A percentile compares a stretch with the other conserved stretches of the same genome.
Conservation (phyloP, 2,329 filamentous ascomycete genomes). For the Sclerotinia trifoliorum region DNA sequence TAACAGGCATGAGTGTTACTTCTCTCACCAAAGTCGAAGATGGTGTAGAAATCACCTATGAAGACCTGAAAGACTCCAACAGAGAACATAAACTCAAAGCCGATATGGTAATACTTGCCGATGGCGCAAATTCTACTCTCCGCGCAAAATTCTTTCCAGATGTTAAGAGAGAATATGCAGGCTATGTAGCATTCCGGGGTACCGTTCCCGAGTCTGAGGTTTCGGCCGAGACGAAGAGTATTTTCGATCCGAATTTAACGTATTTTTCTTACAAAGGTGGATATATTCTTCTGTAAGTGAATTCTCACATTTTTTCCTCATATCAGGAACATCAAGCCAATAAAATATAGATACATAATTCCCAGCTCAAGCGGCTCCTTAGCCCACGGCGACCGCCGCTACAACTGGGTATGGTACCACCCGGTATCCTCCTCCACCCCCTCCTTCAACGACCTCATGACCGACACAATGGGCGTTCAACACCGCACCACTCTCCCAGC, state of each 20-base stretch:
- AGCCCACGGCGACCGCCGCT: conserved; percentile 43
- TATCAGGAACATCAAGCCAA: neutral
- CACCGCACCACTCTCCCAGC: conserved; percentile 33
- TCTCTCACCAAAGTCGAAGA: neutral
- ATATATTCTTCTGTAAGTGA: conserved; percentile 42
- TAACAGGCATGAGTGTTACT: neutral
- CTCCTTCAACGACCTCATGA: conserved; percentile 38
- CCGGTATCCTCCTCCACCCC: conserved; percentile 34
- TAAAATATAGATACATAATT: conserved; percentile 42
- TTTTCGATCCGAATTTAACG: conserved; percentile 43
- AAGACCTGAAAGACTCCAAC: neutral
- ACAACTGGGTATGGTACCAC: conserved; percentile 50
- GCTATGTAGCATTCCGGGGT: conserved; percentile 41
- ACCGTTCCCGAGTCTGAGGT: conserved; percentile 44
- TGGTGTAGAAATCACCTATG: conserved; percentile 12
- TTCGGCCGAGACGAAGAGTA: conserved; percentile 39
- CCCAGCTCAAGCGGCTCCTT: conserved; percentile 44
- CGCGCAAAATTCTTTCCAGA: conserved; percentile 25
- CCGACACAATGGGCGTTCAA: conserved; percentile 35
- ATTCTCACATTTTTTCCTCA: neutral
- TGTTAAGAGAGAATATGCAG: conserved; percentile 29
- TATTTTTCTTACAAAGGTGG: conserved; percentile 44
- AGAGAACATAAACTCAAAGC: conserved; percentile 18
- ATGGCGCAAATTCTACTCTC: conserved; percentile 31
- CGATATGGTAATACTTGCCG: conserved; percentile 29